Percentiles rank a stretch among this genome's conserved stretches.
Evolutionary conservation across 352 stramenopile species (phyloP).

Genomic region (Pythium guiyangense): DNA sequence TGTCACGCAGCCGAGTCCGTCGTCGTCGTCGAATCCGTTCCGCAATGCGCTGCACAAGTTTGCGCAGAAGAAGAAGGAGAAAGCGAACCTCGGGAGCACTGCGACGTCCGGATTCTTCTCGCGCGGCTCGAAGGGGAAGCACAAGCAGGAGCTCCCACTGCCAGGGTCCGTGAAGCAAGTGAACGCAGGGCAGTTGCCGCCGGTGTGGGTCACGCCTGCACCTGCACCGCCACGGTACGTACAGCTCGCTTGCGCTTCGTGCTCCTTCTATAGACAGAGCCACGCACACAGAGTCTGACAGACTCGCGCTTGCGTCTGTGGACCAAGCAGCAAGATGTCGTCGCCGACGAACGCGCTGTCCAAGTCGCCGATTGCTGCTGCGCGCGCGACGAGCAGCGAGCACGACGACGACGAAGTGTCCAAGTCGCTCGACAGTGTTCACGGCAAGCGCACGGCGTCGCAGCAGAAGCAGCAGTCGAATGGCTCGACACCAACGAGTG

Average conservation of each 20-base stretch:
- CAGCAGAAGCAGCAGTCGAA: not conserved
- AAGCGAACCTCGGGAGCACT: constrained; percentile 33
- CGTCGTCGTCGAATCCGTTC: constrained; percentile 61
- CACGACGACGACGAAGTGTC: constrained; percentile 20
- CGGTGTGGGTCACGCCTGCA: constrained; percentile 69
- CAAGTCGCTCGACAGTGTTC: constrained; percentile 20
- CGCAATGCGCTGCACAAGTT: constrained; percentile 81
- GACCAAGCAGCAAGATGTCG: constrained; percentile 29
- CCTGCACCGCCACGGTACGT: constrained; percentile 41
- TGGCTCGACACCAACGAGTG: not conserved
- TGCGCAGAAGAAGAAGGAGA: constrained; percentile 64
- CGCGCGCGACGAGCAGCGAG: constrained; percentile 9
- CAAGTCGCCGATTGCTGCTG: constrained; percentile 5
- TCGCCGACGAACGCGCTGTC: constrained; percentile 15
- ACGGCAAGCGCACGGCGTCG: constrained; percentile 10
- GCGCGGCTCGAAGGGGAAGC: constrained; percentile 22
- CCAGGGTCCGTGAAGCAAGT: constrained; percentile 76
- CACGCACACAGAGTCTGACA: not conserved
- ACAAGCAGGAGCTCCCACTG: constrained; percentile 37
- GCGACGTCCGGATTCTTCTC: constrained; percentile 73
- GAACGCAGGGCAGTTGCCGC: constrained; percentile 60
- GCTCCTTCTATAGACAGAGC: not conserved
- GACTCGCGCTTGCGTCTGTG: not conserved
- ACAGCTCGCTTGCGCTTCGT: not conserved
- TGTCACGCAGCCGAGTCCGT: constrained; percentile 19